phyloP scores from a whole-genome alignment of 106 monocot species.

The Apostasia ramifera region DNA sequence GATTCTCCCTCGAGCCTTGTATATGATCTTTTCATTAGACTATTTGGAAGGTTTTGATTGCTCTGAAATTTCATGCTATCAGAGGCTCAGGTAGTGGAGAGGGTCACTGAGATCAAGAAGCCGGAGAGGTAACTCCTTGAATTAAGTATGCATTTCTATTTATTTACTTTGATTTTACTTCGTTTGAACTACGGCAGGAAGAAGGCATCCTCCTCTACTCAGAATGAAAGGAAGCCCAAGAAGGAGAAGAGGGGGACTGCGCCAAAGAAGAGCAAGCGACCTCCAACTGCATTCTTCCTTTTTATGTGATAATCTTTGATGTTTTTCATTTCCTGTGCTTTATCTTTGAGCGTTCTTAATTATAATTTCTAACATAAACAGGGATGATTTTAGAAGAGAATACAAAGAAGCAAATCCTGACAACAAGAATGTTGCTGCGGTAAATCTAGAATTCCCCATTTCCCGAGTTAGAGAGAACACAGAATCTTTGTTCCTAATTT shows the following conservation, averaged over 20 bases:
- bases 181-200: conserved; percentile 27
- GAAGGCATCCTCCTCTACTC: conserved; percentile 23
- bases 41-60: background rate
- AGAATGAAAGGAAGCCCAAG: conserved; percentile 34
- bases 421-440: conserved; percentile 53
- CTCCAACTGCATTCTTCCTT: conserved; percentile 78
- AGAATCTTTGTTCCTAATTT: background rate
- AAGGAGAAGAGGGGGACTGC: conserved; percentile 46
- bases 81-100: conserved; percentile 87
- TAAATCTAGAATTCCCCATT: conserved; percentile 1
- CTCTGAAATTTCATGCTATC: background rate
- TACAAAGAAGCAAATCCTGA: conserved; percentile 64
- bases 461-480: background rate
- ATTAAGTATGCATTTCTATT: background rate
- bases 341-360: background rate
- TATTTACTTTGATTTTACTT: background rate
- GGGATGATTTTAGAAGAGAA: conserved; percentile 76
- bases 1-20: background rate
- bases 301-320: conserved; percentile 41
- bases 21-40: background rate
- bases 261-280: conserved; percentile 64
- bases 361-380: conserved; percentile 1
- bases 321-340: background rate
- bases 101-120: conserved; percentile 43
- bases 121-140: conserved; percentile 21